Base-by-base conservation (phyloP, 78 protist species). In the Polysphondylium violaceum region DNA sequence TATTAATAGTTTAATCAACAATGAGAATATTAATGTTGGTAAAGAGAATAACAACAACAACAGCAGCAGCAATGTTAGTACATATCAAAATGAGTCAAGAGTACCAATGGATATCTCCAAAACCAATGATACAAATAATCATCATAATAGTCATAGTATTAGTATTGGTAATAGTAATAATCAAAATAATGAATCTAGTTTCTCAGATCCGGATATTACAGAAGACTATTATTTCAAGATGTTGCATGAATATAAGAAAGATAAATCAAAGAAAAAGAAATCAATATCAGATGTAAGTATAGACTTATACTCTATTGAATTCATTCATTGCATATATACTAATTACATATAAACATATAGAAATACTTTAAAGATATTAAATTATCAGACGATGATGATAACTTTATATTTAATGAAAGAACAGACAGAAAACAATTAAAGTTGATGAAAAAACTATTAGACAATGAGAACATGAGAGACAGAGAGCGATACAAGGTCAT, bases 141-240 rank as follows among this genome's bases (percentile, higher is more conserved):
- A n/a, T n/a, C n/a, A n/a, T n/a, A n/a, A n/a, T n/a, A n/a, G n/a
- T n/a, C n/a, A n/a, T n/a, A n/a, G n/a, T n/a, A n/a, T n/a, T n/a
- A n/a, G n/a, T n/a, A n/a, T n/a, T n/a, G n/a, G n/a, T n/a, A n/a
- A n/a, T n/a, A n/a, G n/a, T n/a, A 56, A 56, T 56, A 56, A 56
- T 56, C 12, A 7, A 17, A 14, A 6, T 16, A 55, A 75, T 38
- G 5, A 31, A 21, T n/a, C n/a, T n/a, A n/a, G n/a, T n/a, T n/a
- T n/a, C n/a, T n/a, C n/a, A n/a, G 88, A 78, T 21, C 65, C 43
- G 1, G 40, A 19, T 14, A 76, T 76, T 25, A 21, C 78, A 16
- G 77, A 83, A n/a, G 74, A 74, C 12, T 74, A 83, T 35, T 83
- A 83, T 69, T 9, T 21, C 17, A 56, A 67, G 43, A 83, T 83